Evolutionary conservation across 2,329 filamentous ascomycete species (phyloP).

Genomic region (Aspergillus melleus): DNA sequence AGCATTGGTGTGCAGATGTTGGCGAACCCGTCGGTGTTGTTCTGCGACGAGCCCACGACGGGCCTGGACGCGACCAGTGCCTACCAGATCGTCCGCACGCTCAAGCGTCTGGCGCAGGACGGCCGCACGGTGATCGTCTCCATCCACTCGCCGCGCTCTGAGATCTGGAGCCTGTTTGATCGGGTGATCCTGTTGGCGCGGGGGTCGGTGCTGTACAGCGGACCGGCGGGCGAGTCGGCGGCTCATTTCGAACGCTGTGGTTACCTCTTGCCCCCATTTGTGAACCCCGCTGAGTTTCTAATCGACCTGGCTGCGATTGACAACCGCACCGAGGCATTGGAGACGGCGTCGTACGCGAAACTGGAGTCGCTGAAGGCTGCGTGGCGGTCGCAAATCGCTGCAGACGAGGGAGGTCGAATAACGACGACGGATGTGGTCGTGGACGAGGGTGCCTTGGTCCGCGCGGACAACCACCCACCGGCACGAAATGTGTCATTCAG

Average conservation of each 20-base stretch:
- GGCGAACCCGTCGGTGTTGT: conserved; percentile 75
- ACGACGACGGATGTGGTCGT: not conserved
- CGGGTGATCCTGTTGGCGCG: conserved; percentile 67
- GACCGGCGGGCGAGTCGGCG: conserved; percentile 57
- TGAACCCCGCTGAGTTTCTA: conserved; percentile 75
- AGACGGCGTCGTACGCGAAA: conserved; percentile 58
- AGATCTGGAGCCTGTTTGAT: conserved; percentile 78
- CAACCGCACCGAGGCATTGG: conserved; percentile 66
- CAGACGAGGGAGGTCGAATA: conserved; percentile 4
- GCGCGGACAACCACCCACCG: conserved; percentile 3
- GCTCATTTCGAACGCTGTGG: conserved; percentile 64
- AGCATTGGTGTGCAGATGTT: conserved; percentile 77
- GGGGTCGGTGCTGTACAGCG: conserved; percentile 69
- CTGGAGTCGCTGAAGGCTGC: conserved; percentile 62
- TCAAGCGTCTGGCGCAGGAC: conserved; percentile 67
- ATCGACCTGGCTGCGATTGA: conserved; percentile 75
- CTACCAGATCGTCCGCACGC: conserved; percentile 68
- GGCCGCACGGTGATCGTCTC: conserved; percentile 72
- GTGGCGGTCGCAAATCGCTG: conserved; percentile 49
- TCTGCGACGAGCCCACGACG: conserved; percentile 77
- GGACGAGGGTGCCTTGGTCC: not conserved
- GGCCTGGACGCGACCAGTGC: conserved; percentile 72
- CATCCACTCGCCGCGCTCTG: conserved; percentile 75
- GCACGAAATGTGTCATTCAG: conserved; percentile 56
- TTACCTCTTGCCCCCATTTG: conserved; percentile 65